Base-by-base conservation (phyloP, 2,329 filamentous ascomycete genomes). In the Fusarium haematococcum region DNA sequence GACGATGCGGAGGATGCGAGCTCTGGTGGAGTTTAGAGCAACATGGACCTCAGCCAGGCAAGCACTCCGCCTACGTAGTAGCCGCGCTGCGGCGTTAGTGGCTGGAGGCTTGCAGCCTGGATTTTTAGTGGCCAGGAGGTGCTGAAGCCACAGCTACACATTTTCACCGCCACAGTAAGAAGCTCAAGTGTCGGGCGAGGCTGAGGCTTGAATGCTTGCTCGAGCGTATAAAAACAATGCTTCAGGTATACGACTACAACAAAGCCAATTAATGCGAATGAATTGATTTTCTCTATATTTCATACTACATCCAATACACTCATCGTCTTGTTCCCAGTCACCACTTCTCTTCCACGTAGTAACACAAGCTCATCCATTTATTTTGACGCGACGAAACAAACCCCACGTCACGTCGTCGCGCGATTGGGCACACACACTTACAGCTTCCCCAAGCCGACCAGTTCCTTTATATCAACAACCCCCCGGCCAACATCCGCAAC, bases 51-150 rank as follows among this genome's bases (percentile, higher is more conserved):
- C 9, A 56, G 32, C 54, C 63, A 83, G 82, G 82, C 83, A 84
- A 83, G 80, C 82, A 84, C 71, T 75, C 77, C 75, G 82, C 78
- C 81, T 83, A 83, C 82, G 81, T 81, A 50, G 23, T 50, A 83
- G 79, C 77, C 71, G 73, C 69, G 64, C 65, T 69, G 63, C 57
- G 33, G 33, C 54, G 20, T 57, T 23, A 7, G 33, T 37, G 54
- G 54, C 32, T 33, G 9, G 50, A 14, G 50, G 50, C 50, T 33
- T 32, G 11, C 45, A 50, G n/a, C n/a, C 54, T 25, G 5, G 33
- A 14, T 30, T 45, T 37, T 63, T 56, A 67, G 64, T 69, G 52
- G 60, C 54, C 33, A 56, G 57, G 56, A 48, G 30, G 18, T n/a
- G 27, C 37, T 39, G 25, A 30, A 73, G 73, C 73, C 73, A 75